A percentile compares a stretch with the other conserved stretches of the same genome.
These are phyloP conservation scores for Cryptosporidium canis DNA, from an alignment of 169 alveolate species.

Conservation along the genomic window DNA sequence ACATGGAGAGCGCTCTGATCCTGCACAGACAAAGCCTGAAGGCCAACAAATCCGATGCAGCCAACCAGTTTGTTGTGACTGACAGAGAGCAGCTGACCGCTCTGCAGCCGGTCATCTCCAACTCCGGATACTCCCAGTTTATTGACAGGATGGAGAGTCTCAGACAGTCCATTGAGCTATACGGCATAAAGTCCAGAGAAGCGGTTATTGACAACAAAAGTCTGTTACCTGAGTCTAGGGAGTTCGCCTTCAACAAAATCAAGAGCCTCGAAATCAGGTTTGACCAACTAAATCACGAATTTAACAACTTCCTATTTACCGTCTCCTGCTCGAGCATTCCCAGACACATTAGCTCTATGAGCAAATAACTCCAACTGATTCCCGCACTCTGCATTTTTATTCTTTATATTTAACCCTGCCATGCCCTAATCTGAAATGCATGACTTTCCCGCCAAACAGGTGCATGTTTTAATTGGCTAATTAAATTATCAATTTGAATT, in stretches of 20 bases:
- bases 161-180: constrained; percentile 23
- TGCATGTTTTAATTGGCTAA: not conserved
- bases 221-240: not conserved
- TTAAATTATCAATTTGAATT: not conserved
- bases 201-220: constrained; percentile 13
- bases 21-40: constrained; percentile 12
- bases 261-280: constrained; percentile 24
- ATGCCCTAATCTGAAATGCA: not conserved
- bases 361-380: not conserved
- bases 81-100: not conserved
- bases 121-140: constrained; percentile 15
- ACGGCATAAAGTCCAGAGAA: constrained; percentile 33
- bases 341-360: not conserved
- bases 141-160: constrained; percentile 55
- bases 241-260: constrained; percentile 30
- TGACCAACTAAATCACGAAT: constrained; percentile 40
- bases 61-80: not conserved
- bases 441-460: not conserved
- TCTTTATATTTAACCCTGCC: not conserved
- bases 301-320: constrained; percentile 23
- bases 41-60: not conserved
- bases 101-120: constrained; percentile 33
- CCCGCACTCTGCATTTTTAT: not conserved
- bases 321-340: constrained; percentile 1
- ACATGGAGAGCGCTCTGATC: constrained; percentile 16